Conservation (phyloP, 495 filamentous ascomycete species). For the Penicillium roqueforti region DNA sequence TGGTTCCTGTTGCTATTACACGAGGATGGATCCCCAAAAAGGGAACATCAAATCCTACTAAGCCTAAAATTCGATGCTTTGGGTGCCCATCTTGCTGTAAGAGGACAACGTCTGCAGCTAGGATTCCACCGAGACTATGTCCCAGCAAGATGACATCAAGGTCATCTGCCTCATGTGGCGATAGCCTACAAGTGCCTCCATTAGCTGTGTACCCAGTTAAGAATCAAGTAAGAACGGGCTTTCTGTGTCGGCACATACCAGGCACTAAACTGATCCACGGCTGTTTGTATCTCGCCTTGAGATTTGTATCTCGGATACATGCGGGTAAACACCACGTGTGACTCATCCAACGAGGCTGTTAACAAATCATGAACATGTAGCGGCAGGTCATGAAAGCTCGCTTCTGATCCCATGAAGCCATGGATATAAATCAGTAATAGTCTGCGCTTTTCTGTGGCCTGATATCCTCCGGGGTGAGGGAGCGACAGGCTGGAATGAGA, state of each 20-base stretch:
- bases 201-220: not conserved
- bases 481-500: slow-evolving; percentile 19
- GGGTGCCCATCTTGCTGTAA: slow-evolving; percentile 32
- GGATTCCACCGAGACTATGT: slow-evolving; percentile 85
- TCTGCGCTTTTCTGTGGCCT: slow-evolving; percentile 39
- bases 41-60: slow-evolving; percentile 81
- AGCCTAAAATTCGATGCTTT: slow-evolving; percentile 75
- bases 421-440: slow-evolving; percentile 84
- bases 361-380: slow-evolving; percentile 80
- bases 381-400: slow-evolving; percentile 82
- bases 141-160: slow-evolving; percentile 83
- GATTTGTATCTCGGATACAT: slow-evolving; percentile 91
- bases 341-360: slow-evolving; percentile 60
- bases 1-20: slow-evolving; percentile 72
- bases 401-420: slow-evolving; percentile 89
- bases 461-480: slow-evolving; percentile 7
- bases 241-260: slow-evolving; percentile 56
- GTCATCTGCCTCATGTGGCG: slow-evolving; percentile 66
- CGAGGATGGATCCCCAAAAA: slow-evolving; percentile 88
- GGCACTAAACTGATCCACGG: slow-evolving; percentile 71
- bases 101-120: slow-evolving; percentile 75
- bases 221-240: no score
- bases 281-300: slow-evolving; percentile 66
- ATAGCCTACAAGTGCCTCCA: slow-evolving; percentile 49
- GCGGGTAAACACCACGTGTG: slow-evolving; percentile 80